These are phyloP conservation scores for Ajuga reptans DNA, from an alignment of 305 asterid genomes.

Conservation along the genomic window DNA sequence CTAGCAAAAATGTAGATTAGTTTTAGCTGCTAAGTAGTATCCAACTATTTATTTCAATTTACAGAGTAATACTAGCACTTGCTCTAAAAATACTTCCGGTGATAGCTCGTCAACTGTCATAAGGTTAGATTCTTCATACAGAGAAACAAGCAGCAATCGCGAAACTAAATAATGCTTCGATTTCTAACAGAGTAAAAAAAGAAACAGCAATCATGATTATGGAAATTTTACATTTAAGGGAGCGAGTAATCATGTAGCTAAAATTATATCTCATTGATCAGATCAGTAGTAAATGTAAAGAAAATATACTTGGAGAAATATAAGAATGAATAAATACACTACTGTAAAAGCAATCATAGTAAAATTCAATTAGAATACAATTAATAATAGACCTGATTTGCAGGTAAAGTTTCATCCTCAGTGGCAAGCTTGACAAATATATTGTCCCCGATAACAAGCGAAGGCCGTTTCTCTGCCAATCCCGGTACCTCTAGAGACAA, in stretches of 20 bases:
- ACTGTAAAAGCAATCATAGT: conserved; percentile 8
- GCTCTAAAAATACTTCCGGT: too few species aligned
- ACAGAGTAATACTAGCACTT: too few species aligned
- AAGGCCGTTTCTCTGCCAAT: conserved; percentile 93
- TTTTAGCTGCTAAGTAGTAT: background rate
- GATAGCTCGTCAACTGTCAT: too few species aligned
- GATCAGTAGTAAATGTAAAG: background rate
- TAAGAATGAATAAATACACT: background rate
- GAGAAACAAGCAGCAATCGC: too few species aligned
- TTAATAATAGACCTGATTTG: conserved; percentile 51
- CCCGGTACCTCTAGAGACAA: conserved; percentile 89
- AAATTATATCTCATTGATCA: background rate
- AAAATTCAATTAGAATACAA: conserved; percentile 3
- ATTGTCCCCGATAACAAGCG: conserved; percentile 71
- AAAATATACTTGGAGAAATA: background rate
- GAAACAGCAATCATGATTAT: background rate
- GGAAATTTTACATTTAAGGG: background rate
- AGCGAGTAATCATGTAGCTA: background rate
- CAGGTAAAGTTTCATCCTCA: conserved; percentile 23
- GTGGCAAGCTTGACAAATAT: conserved; percentile 49
- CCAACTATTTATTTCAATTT: too few species aligned
- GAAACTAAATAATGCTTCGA: background rate
- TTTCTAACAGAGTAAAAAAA: background rate
- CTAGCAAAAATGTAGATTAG: background rate
- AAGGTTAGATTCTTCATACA: too few species aligned